Conservation (phyloP, 169 alveolate species). For the Cryptosporidium xiaoi region DNA sequence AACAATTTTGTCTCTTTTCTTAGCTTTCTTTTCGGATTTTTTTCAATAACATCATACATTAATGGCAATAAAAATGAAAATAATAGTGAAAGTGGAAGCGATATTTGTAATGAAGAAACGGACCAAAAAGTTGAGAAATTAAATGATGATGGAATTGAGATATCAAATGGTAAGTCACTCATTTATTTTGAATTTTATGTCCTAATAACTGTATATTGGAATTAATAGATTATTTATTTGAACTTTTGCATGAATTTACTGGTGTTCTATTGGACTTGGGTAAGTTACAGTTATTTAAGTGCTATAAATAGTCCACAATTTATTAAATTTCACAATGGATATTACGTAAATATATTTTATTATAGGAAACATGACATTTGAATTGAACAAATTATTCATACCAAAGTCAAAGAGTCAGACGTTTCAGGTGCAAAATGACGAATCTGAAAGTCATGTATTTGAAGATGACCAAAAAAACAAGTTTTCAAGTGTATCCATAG, state of each 20-base stretch:
- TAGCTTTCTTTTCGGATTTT: conserved; percentile 48
- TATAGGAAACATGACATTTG: conserved; percentile 10
- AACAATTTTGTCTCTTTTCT: conserved; percentile 32
- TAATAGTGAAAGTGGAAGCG: not conserved
- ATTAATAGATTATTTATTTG: conserved; percentile 42
- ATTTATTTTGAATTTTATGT: not conserved
- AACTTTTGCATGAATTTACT: conserved; percentile 33
- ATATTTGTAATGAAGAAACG: not conserved
- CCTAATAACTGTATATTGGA: not conserved
- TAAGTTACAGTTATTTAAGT: conserved; percentile 2
- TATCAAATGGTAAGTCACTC: conserved; percentile 33
- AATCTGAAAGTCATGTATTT: not conserved
- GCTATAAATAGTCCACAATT: too few species aligned
- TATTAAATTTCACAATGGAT: not conserved
- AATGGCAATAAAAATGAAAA: conserved; percentile 4
- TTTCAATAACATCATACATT: conserved; percentile 16
- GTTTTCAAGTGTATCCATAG: conserved; percentile 5
- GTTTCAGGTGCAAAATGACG: not conserved
- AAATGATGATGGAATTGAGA: conserved; percentile 33
- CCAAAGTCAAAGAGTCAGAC: not conserved
- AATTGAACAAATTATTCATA: conserved; percentile 7
- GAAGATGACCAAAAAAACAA: not conserved
- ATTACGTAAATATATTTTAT: too few species aligned
- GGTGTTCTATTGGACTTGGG: conserved; percentile 10
- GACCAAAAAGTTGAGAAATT: not conserved